Conservation (phyloP, 371 early-diverging fungal genomes). For the Mycotypha africana region DNA sequence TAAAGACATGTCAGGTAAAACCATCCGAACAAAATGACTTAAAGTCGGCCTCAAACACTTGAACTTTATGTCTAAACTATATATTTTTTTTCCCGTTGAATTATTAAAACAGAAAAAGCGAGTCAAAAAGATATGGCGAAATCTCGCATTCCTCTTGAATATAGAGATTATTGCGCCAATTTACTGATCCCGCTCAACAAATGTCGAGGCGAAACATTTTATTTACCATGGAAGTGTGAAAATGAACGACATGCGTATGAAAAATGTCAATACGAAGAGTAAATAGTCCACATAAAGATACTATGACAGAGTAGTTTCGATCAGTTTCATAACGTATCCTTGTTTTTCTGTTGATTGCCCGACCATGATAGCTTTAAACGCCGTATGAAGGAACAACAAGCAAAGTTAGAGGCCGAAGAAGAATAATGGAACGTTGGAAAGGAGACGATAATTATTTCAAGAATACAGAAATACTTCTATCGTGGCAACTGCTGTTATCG, state of each 20-base stretch:
- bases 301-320: no score
- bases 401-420: slow-evolving; percentile 16
- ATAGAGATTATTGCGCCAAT: slow-evolving; percentile 93
- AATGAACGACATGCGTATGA: slow-evolving; percentile 86
- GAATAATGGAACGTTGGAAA: slow-evolving; percentile 6
- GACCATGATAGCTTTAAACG: slow-evolving; percentile 17
- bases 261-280: slow-evolving; percentile 97
- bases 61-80: no score
- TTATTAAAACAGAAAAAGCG: slow-evolving; percentile 76
- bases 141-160: slow-evolving; percentile 80
- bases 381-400: slow-evolving; percentile 29
- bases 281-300: slow-evolving; percentile 16
- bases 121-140: slow-evolving; percentile 83
- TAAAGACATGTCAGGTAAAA: no score
- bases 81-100: no score
- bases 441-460: no score
- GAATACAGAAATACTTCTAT: no score
- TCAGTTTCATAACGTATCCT: no score
- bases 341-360: background rate
- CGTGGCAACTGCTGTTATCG: no score
- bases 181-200: slow-evolving; percentile 86
- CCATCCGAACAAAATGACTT: no score
- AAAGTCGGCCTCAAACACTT: no score
- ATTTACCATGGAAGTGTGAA: slow-evolving; percentile 91
- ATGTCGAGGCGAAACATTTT: slow-evolving; percentile 81